A percentile compares a stretch with the other conserved stretches of the same genome.
phyloP scores from a whole-genome alignment of 768 basidiomycete genomes.

The Nidularia pulvinata region DNA sequence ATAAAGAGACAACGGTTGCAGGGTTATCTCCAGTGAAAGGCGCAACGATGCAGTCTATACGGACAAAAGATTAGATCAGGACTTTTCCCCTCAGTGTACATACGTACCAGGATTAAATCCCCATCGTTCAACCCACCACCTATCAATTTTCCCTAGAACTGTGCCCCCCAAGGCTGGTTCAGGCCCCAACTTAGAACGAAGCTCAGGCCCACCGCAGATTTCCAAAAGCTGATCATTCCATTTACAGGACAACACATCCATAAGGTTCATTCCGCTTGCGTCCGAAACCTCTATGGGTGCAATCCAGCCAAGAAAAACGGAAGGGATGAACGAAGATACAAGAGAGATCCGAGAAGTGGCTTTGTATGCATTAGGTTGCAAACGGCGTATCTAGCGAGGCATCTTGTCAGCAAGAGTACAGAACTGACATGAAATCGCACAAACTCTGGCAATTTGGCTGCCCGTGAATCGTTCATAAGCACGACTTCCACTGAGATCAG shows the following conservation, averaged over 20 bases:
- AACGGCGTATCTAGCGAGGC: conserved; percentile 50
- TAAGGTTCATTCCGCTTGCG: conserved; percentile 90
- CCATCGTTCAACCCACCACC: conserved; percentile 78
- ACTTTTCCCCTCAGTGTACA: not conserved
- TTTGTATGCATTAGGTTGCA: conserved; percentile 52
- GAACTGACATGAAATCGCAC: conserved; percentile 8
- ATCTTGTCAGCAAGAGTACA: conserved; percentile 1
- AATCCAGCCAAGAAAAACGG: conserved; percentile 76
- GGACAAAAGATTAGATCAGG: not conserved
- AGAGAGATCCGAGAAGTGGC: conserved; percentile 71
- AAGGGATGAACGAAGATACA: conserved; percentile 82
- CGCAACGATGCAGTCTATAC: conserved; percentile 70
- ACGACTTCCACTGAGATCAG: conserved; percentile 77
- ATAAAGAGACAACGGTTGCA: conserved; percentile 75
- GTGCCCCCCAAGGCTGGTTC: conserved; percentile 78
- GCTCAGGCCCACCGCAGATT: conserved; percentile 65
- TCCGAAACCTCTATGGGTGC: conserved; percentile 87
- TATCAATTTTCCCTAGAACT: conserved; percentile 59
- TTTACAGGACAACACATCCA: conserved; percentile 70
- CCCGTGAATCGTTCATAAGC: conserved; percentile 92
- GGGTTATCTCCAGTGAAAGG: conserved; percentile 94
- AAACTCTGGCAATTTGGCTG: conserved; percentile 77
- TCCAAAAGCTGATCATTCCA: conserved; percentile 73
- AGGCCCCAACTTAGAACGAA: conserved; percentile 69
- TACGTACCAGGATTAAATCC: conserved; percentile 64